These are phyloP conservation scores for Xylariaceae sp. DNA, from an alignment of 2,329 filamentous ascomycete genomes.

Conservation along the genomic window DNA sequence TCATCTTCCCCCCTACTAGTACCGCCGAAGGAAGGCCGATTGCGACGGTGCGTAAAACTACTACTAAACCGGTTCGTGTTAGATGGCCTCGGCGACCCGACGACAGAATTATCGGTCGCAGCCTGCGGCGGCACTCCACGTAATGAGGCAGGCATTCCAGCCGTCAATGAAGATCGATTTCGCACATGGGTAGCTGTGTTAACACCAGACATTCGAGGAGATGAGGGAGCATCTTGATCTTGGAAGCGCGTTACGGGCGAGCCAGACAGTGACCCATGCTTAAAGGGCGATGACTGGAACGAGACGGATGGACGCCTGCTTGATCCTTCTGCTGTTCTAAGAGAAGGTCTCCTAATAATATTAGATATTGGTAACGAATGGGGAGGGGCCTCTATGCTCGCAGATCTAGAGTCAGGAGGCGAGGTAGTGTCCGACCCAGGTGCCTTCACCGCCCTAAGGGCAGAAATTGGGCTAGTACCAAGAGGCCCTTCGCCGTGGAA, in stretches of 20 bases:
- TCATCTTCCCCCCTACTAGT: constrained; percentile 75
- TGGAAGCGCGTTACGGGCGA: constrained; percentile 68
- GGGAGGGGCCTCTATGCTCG: constrained; percentile 52
- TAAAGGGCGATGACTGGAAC: constrained; percentile 82
- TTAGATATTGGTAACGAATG: constrained; percentile 60
- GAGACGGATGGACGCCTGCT: constrained; percentile 81
- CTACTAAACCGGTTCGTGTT: constrained; percentile 88
- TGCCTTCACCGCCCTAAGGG: constrained; percentile 71
- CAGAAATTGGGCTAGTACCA: constrained; percentile 86
- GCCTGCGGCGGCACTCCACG: constrained; percentile 68
- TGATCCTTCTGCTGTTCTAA: constrained; percentile 57
- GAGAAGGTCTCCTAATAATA: constrained; percentile 42
- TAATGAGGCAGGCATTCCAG: constrained; percentile 76
- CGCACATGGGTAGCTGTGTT: constrained; percentile 62
- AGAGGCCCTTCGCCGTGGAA: constrained; percentile 80
- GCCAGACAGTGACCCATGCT: constrained; percentile 90
- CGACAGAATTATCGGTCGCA: constrained; percentile 67
- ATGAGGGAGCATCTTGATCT: constrained; percentile 60
- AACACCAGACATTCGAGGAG: constrained; percentile 57
- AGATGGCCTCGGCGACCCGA: constrained; percentile 78
- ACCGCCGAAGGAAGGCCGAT: constrained; percentile 77
- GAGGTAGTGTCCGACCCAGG: constrained; percentile 68
- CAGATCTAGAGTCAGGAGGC: constrained; percentile 57
- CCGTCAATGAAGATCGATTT: constrained; percentile 74
- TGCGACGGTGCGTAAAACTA: constrained; percentile 87